Base-by-base conservation (phyloP, 139 green algal genomes). In the Chlorella sp. region DNA sequence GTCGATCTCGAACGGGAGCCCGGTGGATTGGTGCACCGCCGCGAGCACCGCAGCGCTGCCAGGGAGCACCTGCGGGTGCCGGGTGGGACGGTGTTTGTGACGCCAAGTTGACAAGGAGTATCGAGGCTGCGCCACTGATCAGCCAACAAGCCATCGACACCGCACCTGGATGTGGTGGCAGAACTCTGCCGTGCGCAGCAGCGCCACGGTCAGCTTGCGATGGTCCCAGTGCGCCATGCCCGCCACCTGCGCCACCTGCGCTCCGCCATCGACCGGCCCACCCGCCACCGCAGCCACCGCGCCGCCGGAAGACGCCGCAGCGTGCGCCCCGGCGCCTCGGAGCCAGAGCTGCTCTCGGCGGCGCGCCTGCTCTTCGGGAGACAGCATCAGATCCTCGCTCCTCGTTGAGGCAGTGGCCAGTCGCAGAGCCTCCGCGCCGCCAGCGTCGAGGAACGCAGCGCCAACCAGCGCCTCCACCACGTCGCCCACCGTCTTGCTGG, bases 381-480 rank as follows among this genome's bases (percentile, higher is more conserved):
- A n/a, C n/a, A n/a, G n/a, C n/a, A n/a, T n/a, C n/a, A n/a, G n/a
- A n/a, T n/a, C n/a, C n/a, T n/a, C n/a, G n/a, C n/a, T n/a, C n/a
- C n/a, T n/a, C n/a, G n/a, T n/a, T n/a, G n/a, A n/a, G n/a, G 42
- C 42, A 55, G 17, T 55, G 10, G 42, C 10, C 64, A 70, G 6
- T 3, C 32, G 31, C 31, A 59, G 64, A 3, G 35, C 67, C 5
- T 3, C 30, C 5, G 49, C 67, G 29, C 67, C 67, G 17, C 67
- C 67, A n/a, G 26, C 29, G 2, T 27, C 33, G 23, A 68, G 31
- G 51, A 74, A 74, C 1, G 69, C 31, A 5, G 26, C 55, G 2
- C 69, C 69, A 3, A 74, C 3, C 55, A 74, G 31, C 31, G 69
- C 69, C 69, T 74, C 69, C 2, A 65, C 31, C 29, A 23, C 34